Evolutionary conservation across 805 yeast genomes (phyloP).

Genomic region (Zygotorulaspora sp.): DNA sequence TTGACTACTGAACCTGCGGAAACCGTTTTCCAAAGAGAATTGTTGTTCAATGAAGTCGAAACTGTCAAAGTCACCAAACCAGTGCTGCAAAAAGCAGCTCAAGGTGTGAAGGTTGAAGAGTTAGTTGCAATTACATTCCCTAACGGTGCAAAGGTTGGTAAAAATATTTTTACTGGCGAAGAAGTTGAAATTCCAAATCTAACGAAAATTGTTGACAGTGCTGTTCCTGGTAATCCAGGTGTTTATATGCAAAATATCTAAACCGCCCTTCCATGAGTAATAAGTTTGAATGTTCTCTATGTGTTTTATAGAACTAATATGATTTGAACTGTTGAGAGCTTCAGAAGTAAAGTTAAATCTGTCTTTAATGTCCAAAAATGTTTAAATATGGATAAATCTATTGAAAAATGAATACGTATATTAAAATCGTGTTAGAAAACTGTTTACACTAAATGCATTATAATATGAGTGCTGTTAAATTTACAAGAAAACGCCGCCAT

Average conservation of each 20-base stretch:
- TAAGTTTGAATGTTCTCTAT: background rate
- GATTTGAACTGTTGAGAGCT: too few relatives aligned
- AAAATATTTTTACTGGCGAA: constrained; percentile 62
- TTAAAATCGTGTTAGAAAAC: too few relatives aligned
- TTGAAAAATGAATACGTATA: too few relatives aligned
- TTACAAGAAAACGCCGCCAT: background rate
- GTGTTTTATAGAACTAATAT: constrained; percentile 5
- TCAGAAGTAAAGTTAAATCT: background rate
- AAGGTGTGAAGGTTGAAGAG: constrained; percentile 50
- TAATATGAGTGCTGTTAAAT: too few relatives aligned
- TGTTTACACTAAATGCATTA: background rate
- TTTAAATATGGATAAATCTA: too few relatives aligned
- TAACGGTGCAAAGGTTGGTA: constrained; percentile 60
- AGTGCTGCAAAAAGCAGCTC: constrained; percentile 60
- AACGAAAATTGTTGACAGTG: constrained; percentile 69
- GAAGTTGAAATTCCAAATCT: constrained; percentile 56
- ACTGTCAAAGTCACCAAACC: constrained; percentile 53
- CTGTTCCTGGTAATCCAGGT: constrained; percentile 94
- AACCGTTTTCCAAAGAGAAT: constrained; percentile 83
- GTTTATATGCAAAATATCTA: constrained; percentile 64
- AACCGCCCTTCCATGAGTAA: constrained; percentile 3
- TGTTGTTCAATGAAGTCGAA: constrained; percentile 73
- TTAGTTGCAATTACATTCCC: constrained; percentile 59
- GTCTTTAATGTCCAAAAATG: background rate
- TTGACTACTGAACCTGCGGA: constrained; percentile 62